Percentiles rank a stretch among this genome's conserved stretches.
Conservation (phyloP, 2,329 filamentous ascomycete species). For the Verticillium longisporum region DNA sequence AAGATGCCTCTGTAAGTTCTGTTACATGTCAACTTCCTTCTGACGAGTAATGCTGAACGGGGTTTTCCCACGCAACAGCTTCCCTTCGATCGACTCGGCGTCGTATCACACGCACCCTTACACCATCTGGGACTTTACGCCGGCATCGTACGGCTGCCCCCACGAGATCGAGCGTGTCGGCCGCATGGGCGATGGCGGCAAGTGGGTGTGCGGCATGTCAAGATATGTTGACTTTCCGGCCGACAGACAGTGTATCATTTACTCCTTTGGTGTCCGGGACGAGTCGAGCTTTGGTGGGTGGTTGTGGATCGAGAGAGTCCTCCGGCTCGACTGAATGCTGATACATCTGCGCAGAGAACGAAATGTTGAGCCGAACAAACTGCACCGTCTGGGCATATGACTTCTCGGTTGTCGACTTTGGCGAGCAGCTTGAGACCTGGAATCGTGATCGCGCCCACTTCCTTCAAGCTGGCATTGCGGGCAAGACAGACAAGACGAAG, state of each 20-base stretch:
- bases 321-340: neutral
- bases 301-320: neutral
- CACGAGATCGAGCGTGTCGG: constrained; percentile 31
- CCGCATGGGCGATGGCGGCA: constrained; percentile 30
- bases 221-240: constrained; percentile 20
- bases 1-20: constrained; percentile 15
- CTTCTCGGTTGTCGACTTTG: constrained; percentile 25
- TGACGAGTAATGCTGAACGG: too few relatives aligned
- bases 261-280: constrained; percentile 28
- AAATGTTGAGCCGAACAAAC: constrained; percentile 27
- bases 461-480: constrained; percentile 21
- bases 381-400: constrained; percentile 32
- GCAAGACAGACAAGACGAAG: constrained; percentile 16
- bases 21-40: neutral
- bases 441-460: constrained; percentile 22
- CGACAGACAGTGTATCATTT: constrained; percentile 22
- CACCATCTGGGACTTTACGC: constrained; percentile 31
- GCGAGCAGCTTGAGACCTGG: constrained; percentile 15
- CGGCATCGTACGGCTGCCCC: constrained; percentile 30
- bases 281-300: constrained; percentile 27
- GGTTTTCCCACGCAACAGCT: constrained; percentile 7
- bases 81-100: constrained; percentile 10
- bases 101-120: constrained; percentile 20
- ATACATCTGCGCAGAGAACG: constrained; percentile 17
- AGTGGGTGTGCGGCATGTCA: constrained; percentile 34